Percentiles rank a stretch among this genome's conserved stretches.
phyloP scores from a whole-genome alignment of 2,329 filamentous ascomycete genomes.

The Pestalotiopsis fici region DNA sequence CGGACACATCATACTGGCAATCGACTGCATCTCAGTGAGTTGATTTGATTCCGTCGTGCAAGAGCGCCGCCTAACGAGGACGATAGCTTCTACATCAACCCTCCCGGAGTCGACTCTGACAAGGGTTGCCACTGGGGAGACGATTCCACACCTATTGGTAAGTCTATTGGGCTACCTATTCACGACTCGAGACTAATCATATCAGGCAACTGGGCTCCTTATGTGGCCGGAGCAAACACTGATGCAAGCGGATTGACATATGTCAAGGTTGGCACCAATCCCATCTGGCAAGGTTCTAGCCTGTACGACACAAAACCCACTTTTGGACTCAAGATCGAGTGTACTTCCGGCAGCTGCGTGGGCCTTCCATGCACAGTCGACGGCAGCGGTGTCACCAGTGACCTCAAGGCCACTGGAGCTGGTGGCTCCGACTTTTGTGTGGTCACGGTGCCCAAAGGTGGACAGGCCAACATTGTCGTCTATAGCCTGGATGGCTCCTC shows the following conservation, averaged over 20 bases:
- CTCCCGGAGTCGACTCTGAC: constrained; percentile 61
- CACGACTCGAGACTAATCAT: neutral
- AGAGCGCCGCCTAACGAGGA: constrained; percentile 14
- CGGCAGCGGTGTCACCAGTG: constrained; percentile 61
- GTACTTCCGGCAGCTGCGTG: constrained; percentile 65
- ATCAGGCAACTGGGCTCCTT: constrained; percentile 69
- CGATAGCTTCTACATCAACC: constrained; percentile 79
- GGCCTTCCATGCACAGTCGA: constrained; percentile 76
- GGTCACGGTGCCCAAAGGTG: constrained; percentile 70
- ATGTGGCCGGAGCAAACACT: constrained; percentile 75
- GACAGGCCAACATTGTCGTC: constrained; percentile 68
- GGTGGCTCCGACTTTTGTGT: constrained; percentile 74
- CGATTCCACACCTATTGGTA: constrained; percentile 58
- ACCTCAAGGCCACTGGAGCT: constrained; percentile 57
- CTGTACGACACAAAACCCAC: constrained; percentile 59
- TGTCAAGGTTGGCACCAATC: constrained; percentile 78
- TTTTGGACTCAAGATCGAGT: constrained; percentile 72
- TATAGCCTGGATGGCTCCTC: constrained; percentile 47
- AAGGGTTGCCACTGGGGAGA: constrained; percentile 75
- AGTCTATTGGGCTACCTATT: neutral
- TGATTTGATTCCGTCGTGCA: neutral
- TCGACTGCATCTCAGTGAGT: constrained; percentile 74
- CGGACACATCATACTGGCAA: constrained; percentile 70
- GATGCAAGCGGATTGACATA: constrained; percentile 66
- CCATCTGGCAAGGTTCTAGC: constrained; percentile 63